Conservation (phyloP, 2,329 filamentous ascomycete species). For the Arthrobotrys entomopaga region DNA sequence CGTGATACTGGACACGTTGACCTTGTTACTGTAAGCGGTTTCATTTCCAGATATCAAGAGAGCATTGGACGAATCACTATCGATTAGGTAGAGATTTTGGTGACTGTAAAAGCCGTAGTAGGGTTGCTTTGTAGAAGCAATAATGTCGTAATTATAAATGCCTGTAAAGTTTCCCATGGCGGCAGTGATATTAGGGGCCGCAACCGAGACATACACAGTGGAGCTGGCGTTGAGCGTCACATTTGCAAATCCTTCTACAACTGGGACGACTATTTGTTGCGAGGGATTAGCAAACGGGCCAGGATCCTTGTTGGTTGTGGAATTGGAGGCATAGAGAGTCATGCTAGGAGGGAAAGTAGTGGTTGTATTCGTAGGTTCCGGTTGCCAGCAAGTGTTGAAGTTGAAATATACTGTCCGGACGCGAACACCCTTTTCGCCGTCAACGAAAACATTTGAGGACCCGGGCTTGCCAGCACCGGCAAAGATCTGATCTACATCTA, state of each 20-base stretch:
- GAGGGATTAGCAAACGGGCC: constrained; percentile 68
- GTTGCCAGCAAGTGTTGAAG: constrained; percentile 85
- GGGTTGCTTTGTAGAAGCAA: constrained; percentile 79
- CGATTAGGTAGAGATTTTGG: constrained; percentile 78
- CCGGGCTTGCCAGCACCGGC: constrained; percentile 55
- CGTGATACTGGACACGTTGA: constrained; percentile 63
- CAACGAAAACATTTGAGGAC: constrained; percentile 43
- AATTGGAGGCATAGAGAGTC: constrained; percentile 78
- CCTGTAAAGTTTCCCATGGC: constrained; percentile 68
- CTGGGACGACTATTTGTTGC: constrained; percentile 65
- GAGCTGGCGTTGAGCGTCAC: constrained; percentile 71
- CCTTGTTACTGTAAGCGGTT: constrained; percentile 65
- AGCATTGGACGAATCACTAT: constrained; percentile 82
- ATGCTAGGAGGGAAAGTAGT: constrained; percentile 75
- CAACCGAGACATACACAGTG: constrained; percentile 80
- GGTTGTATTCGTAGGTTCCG: constrained; percentile 66
- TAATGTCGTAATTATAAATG: constrained; percentile 81
- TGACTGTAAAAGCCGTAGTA: constrained; percentile 75
- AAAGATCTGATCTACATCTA: constrained; percentile 55
- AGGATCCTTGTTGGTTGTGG: constrained; percentile 71
- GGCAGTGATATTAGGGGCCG: constrained; percentile 72
- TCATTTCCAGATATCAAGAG: constrained; percentile 81
- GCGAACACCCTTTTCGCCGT: constrained; percentile 59
- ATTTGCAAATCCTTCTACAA: constrained; percentile 77
- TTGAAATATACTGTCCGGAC: constrained; percentile 77